Conservation (phyloP, 2,329 filamentous ascomycete genomes). For the Trichoderma brevicompactum region DNA sequence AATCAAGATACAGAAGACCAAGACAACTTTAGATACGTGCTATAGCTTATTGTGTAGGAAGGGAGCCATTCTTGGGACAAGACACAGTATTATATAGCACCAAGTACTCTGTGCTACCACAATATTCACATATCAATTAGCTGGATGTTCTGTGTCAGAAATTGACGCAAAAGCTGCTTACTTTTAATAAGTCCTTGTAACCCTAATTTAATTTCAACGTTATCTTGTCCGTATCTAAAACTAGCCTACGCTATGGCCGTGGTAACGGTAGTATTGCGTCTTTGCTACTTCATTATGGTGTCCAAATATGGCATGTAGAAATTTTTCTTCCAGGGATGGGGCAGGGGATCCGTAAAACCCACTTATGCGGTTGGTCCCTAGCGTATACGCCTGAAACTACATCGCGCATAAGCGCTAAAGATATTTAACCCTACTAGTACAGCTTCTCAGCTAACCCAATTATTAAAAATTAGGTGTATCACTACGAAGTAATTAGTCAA, state of each 20-base stretch:
- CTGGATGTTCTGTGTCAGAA: too few species aligned
- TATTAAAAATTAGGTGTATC: neutral
- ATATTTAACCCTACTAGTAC: neutral
- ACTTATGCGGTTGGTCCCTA: slow-evolving; percentile 20
- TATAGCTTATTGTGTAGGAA: neutral
- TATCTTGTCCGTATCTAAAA: neutral
- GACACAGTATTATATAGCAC: too few species aligned
- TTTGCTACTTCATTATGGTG: neutral
- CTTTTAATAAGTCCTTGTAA: neutral
- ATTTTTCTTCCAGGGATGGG: too few species aligned
- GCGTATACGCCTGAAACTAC: neutral
- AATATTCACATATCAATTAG: too few species aligned
- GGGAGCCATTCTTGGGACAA: neutral
- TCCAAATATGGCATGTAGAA: neutral
- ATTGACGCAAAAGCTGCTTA: too few species aligned
- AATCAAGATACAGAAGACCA: neutral
- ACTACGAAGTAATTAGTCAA: neutral
- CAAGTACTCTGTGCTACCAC: too few species aligned
- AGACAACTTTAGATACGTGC: slow-evolving; percentile 6
- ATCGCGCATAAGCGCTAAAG: neutral
- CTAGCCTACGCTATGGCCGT: neutral
- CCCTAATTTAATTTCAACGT: neutral
- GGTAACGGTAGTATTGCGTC: neutral
- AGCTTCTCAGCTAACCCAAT: neutral
- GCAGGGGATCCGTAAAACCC: neutral